Evolutionary conservation across 805 yeast genomes (phyloP), one percentile per base, ranked within the genome.

Genomic region (Cyberlindnera americana): DNA sequence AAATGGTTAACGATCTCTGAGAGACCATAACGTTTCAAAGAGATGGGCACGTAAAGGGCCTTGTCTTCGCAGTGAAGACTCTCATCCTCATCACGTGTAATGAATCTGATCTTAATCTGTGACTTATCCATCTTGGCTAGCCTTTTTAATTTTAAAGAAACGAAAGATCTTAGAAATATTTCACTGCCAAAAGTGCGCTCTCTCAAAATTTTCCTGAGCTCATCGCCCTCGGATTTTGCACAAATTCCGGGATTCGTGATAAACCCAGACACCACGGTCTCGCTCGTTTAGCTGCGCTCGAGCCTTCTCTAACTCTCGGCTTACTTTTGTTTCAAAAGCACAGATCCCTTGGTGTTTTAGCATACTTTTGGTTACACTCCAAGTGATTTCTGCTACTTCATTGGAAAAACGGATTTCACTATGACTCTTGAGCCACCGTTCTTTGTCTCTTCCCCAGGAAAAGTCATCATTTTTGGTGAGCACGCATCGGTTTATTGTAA

Each of bases 1-100:
- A 93, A 70, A 66, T 93, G 97, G 65, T 93, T 93, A 17, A 93
- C 96, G 59, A 93, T 82, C 64, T 93, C 98, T 5, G 96, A 87
- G 29, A 93, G 73, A 41, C 99, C 99, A 60, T 78, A 90, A 62
- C 98, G 77, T 52, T 86, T 89, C 50, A 93, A 72, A 4, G 83
- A 65, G 17, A 83, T 83, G 17, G 99, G 99, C 19, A 89, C 97
- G 58, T 73, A 84, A 40, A 93, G 71, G 12, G 99, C 95, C 37
- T 83, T 77, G 43, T 87, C 93, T 19, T 83, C 84, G 10, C 87
- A 87, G 32, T 81, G 83, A 34, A 91, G 61, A 14, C 77, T 57
- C 46, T 77, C 80, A 56, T 83, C 91, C 47, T 78, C 81, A 52
- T 91, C 98, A 51, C 91, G 77, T 33, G 97, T 90, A 67, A 84